Evolutionary conservation across 129 eudicot species (phyloP), one percentile per base, ranked within the genome.

Genomic region (Flaveria bidentis): DNA sequence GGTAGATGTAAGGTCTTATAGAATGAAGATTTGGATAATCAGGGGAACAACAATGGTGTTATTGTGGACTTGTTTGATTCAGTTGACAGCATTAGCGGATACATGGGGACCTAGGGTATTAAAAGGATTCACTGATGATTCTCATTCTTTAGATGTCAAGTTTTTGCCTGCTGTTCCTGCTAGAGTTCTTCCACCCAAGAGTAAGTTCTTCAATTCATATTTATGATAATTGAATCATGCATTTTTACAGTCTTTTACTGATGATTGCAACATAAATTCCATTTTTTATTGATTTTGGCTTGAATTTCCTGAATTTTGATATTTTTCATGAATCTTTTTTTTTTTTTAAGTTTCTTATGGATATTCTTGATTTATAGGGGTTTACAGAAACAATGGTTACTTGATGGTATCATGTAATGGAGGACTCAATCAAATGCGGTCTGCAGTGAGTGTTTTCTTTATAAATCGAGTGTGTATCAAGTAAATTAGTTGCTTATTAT

Each of bases 131-230:
- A 13, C n/a, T 47, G 15, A 47, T 10, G 53, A 47, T 47, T 47
- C 53, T 13, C 88, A 83, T 36, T 90, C 87, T n/a, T 63, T 86
- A 84, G 89, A 79, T 80, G 79, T 83, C 58, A 76, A 80, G 74
- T 67, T 83, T 56, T 56, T 73, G 7, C 84, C 86, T 7, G 58
- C 51, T 25, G 72, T 77, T 52, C 69, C 86, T 45, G 84, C 84
- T 23, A 76, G 82, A 26, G 89, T 88, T 78, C 88, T 88, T 78
- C 97, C 92, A 0, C 96, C 91, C 18, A 92, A 89, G 78, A 87
- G 96, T 92, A 58, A 87, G 97, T 66, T 49, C 30, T 9, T 49
- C 47, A 7, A 8, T 30, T 75, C 86, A 6, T 53, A 47, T 47
- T 47, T 47, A 15, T 47, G 10, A 9, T 15, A 11, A 36, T 5